These are phyloP conservation scores for Colletotrichum spinosum DNA, from an alignment of 2,329 filamentous ascomycete genomes.

Conservation along the genomic window DNA sequence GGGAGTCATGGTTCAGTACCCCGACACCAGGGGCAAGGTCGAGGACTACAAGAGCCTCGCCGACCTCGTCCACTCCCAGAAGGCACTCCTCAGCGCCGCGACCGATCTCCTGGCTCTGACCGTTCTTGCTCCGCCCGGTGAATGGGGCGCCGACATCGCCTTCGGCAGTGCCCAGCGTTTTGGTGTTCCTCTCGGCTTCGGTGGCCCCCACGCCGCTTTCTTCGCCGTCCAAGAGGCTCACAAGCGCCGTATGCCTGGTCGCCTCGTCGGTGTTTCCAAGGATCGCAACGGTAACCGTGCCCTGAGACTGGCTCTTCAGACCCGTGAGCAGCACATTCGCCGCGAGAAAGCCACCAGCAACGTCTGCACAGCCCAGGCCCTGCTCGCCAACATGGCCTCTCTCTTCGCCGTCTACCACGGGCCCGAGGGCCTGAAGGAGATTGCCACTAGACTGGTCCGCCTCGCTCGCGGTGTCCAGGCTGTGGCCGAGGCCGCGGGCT, in stretches of 20 bases:
- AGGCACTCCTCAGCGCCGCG: slow-evolving; percentile 85
- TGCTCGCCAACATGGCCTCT: slow-evolving; percentile 95
- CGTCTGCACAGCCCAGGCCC: slow-evolving; percentile 93
- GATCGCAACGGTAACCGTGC: slow-evolving; percentile 86
- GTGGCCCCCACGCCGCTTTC: slow-evolving; percentile 96
- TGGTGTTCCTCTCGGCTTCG: slow-evolving; percentile 91
- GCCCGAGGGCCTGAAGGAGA: slow-evolving; percentile 82
- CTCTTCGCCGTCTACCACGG: slow-evolving; percentile 97
- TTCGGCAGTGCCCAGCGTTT: slow-evolving; percentile 94
- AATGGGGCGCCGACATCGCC: slow-evolving; percentile 95
- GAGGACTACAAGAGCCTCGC: slow-evolving; percentile 80
- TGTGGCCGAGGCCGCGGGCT: slow-evolving; percentile 71
- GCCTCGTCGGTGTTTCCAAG: slow-evolving; percentile 91
- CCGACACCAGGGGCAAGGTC: slow-evolving; percentile 86
- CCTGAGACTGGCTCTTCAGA: slow-evolving; percentile 87
- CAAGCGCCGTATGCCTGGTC: slow-evolving; percentile 94
- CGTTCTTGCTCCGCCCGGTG: slow-evolving; percentile 87
- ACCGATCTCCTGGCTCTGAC: slow-evolving; percentile 92
- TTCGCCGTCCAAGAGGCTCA: slow-evolving; percentile 92
- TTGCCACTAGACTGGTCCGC: slow-evolving; percentile 81
- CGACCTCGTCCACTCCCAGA: slow-evolving; percentile 80
- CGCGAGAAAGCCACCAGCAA: slow-evolving; percentile 98
- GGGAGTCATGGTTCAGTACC: slow-evolving; percentile 94
- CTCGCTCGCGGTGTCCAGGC: slow-evolving; percentile 77
- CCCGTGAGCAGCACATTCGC: slow-evolving; percentile 94